Evolutionary conservation across 2,329 filamentous ascomycete genomes (phyloP).

Genomic region (Diplodia corticola): DNA sequence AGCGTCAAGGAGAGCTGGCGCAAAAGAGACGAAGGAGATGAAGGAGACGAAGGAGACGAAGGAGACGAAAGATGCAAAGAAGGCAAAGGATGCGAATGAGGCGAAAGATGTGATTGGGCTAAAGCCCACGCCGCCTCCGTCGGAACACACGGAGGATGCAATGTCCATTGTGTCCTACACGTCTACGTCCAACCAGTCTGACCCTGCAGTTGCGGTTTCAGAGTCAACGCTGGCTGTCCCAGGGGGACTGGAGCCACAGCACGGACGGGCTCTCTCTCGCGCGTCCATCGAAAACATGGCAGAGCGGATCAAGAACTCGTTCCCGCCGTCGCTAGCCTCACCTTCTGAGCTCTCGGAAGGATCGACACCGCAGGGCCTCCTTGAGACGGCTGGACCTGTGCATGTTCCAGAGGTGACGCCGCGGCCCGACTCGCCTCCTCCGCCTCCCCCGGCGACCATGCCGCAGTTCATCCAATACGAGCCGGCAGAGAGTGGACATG

Average conservation of each 20-base stretch:
- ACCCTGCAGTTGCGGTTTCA: background rate
- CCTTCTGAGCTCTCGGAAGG: slow-evolving; percentile 14
- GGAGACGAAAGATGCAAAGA: slow-evolving; percentile 17
- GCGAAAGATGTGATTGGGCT: background rate
- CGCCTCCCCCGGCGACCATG: slow-evolving; percentile 36
- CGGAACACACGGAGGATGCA: slow-evolving; percentile 1
- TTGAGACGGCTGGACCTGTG: slow-evolving; percentile 1
- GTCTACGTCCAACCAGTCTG: slow-evolving; percentile 3
- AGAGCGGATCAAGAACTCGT: slow-evolving; percentile 15
- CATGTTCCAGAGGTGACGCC: slow-evolving; percentile 30
- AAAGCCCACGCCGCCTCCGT: background rate
- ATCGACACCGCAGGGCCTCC: slow-evolving; percentile 12
- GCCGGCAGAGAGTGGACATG: slow-evolving; percentile 28
- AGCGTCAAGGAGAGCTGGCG: slow-evolving; percentile 27
- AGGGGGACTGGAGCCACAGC: background rate
- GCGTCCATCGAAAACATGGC: slow-evolving; percentile 22
- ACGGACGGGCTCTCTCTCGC: slow-evolving; percentile 2
- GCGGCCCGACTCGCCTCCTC: slow-evolving; percentile 38
- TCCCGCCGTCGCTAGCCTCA: slow-evolving; percentile 6
- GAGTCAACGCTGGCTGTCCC: background rate
- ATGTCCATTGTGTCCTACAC: slow-evolving; percentile 11
- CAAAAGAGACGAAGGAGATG: background rate
- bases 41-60: background rate
- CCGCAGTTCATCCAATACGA: slow-evolving; percentile 39
- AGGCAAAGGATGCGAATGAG: slow-evolving; percentile 14